These are phyloP conservation scores for Anthostomella pinea DNA, from an alignment of 2,329 filamentous ascomycete species.

Conservation along the genomic window DNA sequence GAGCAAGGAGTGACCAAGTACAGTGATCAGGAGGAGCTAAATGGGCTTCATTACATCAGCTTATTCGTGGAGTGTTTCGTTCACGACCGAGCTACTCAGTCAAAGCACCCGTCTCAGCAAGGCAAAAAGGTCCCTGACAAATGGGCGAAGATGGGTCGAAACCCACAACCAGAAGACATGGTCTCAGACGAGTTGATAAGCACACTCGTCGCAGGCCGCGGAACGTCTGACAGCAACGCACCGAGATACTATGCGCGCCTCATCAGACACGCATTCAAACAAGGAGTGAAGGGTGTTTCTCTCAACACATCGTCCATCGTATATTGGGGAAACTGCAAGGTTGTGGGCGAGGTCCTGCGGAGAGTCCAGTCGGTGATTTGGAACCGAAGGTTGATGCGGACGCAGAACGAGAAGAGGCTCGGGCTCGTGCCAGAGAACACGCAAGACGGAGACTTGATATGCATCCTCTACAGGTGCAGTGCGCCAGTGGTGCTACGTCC, in stretches of 20 bases:
- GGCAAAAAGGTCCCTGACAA: constrained; percentile 10
- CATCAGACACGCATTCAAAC: constrained; percentile 6
- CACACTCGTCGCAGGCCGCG: constrained; percentile 9
- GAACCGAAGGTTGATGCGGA: constrained; percentile 12
- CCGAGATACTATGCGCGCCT: constrained; percentile 9
- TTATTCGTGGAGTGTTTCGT: constrained; percentile 12
- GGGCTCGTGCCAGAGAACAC: constrained; percentile 7
- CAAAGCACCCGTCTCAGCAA: constrained; percentile 8
- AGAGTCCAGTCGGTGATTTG: constrained; percentile 11
- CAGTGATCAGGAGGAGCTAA: too few species aligned
- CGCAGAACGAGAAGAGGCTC: constrained; percentile 1
- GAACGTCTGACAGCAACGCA: constrained; percentile 7
- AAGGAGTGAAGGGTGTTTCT: constrained; percentile 3
- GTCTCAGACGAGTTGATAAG: constrained; percentile 7
- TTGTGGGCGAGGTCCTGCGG: constrained; percentile 10
- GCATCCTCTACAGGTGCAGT: constrained; percentile 12
- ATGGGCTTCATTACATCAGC: constrained; percentile 10
- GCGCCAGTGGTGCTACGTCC: constrained; percentile 9
- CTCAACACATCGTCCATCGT: constrained; percentile 7
- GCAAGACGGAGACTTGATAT: constrained; percentile 5
- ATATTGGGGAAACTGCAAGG: constrained; percentile 7
- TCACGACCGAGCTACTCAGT: constrained; percentile 2
- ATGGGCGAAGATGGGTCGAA: constrained; percentile 1
- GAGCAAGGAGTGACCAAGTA: constrained; percentile 6
- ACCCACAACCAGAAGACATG: not conserved